Percentiles rank a stretch among this genome's conserved stretches.
Conservation (phyloP, 139 green algal species). For the Ettlia oleoabundans region DNA sequence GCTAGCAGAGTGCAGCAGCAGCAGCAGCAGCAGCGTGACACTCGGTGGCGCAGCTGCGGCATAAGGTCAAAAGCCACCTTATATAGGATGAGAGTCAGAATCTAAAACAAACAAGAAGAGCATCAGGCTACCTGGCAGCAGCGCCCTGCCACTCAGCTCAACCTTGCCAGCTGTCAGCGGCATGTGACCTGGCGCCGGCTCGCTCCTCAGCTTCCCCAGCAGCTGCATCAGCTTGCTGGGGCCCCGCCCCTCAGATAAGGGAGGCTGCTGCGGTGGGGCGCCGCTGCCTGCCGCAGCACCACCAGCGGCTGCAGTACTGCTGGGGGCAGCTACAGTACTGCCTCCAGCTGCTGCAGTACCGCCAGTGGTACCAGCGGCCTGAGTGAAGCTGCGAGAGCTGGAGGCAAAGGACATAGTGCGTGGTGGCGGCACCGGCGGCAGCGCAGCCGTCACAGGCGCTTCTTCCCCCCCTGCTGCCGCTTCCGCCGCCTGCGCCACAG, state of each 20-base stretch:
- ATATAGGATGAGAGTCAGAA: too few relatives aligned
- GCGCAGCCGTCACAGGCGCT: not conserved
- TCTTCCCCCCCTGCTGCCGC: not conserved
- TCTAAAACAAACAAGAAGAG: too few relatives aligned
- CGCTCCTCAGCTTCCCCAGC: constrained; percentile 27
- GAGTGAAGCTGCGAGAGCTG: not conserved
- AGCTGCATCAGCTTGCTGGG: constrained; percentile 30
- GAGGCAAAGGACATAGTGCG: not conserved
- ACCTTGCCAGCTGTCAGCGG: constrained; percentile 26
- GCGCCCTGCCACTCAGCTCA: constrained; percentile 59
- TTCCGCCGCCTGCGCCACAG: not conserved
- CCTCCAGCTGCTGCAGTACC: too few relatives aligned
- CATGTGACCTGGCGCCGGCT: constrained; percentile 2
- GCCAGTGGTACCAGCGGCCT: too few relatives aligned
- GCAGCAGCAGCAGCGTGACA: too few relatives aligned
- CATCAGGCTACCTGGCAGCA: too few relatives aligned
- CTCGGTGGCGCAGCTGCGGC: too few relatives aligned
- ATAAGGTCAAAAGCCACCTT: too few relatives aligned
- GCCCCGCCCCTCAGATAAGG: not conserved
- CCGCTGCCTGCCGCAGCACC: not conserved
- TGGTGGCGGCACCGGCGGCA: too few relatives aligned
- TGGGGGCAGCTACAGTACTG: too few relatives aligned
- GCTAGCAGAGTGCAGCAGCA: too few relatives aligned
- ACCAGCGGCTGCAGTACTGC: too few relatives aligned
- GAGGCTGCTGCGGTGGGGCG: not conserved